Base-by-base conservation (phyloP, 2,329 filamentous ascomycete species). In the Penicillium crustosum region DNA sequence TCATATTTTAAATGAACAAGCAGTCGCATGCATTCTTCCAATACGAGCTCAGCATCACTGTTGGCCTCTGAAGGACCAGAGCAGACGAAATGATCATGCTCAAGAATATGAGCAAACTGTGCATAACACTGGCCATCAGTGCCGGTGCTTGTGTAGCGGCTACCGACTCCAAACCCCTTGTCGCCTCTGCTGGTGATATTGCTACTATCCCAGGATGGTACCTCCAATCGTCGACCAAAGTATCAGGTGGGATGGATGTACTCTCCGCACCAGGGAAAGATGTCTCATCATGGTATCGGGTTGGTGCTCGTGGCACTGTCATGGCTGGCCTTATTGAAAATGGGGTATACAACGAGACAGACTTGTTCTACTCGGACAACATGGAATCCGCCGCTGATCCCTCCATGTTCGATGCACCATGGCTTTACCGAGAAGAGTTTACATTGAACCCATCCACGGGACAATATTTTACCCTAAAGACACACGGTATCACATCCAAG, bases 341-440 rank as follows among this genome's bases (percentile, higher is more conserved):
- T 6, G 78, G 78, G 2, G 72, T 82, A 13, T 84, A 83, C 70
- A 75, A 78, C 23, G 84, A 86, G 45, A 70, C 72, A 0, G 70
- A 82, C 0, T 67, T 87, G 0, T 87, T 86, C 70, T 85, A 79
- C 68, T 86, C 82, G 0, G 72, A 82, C 25, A 81, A 81, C 58
- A 71, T 84, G 38, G 62, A 76, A 10, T 63, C 70, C 15, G 64
- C 62, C 17, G 66, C 85, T 36, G 76, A 84, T 50, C 64, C 72
- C 2, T 77, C 77, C 17, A 45, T 5, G 43, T 87, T 86, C 57
- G 68, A 73, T 0, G 77, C 80, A 0, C 82, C 84, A 0, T 88
- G 85, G 84, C 67, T 86, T 25, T 88, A 86, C 62, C 78, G 84
- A 13, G 73, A 81, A 39, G 82, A 86, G 57, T 82, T 86, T 54